Base-by-base conservation (phyloP, 1,139 yeast species). In the Candida sp. region DNA sequence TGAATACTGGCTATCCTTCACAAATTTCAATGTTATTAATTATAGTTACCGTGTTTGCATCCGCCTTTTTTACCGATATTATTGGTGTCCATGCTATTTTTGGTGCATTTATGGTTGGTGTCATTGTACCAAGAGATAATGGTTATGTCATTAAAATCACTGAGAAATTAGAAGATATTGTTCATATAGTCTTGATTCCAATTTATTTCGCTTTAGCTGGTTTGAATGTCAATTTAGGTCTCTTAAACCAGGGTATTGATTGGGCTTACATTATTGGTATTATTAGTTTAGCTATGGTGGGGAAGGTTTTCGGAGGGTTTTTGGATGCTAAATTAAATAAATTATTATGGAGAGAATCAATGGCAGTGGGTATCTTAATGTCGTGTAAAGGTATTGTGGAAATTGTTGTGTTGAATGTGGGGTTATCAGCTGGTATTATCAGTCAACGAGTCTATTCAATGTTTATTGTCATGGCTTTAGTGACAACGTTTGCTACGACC, bases 341-440 rank as follows among this genome's bases (percentile, higher is more conserved):
- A 3, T 64, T 86, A 41, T 70, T 73, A 40, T 82, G 86, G 84
- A 75, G 89, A 55, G 93, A 86, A 58, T 79, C 89, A 2, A 61
- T 82, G 32, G 75, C 90, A 1, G 91, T 85, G 32, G 95, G 95
- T 43, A 77, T 84, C n/a, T 72, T 87, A 52, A 86, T 87, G 93
- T 84, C 91, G 8, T 87, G 95, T 72, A 87, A 87, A 61, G 95
- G 95, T 63, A 84, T 85, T 51, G 91, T 85, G 29, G 91, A 84
- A 62, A 81, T 87, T 56, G 91, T 87, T 40, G 95, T 86, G 22
- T 70, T 87, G 49, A 82, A 80, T 39, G 81, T 84, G 38, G 95
- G 95, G 43, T 71, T 85, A 46, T 80, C 79, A 49, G 85, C 93
- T 2, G 77, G 78, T 0, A 86, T 87, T 43, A 79, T 87, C 36